Evolutionary conservation across 1,284 basidiomycete genomes (phyloP), one percentile per base, ranked within the genome.

Genomic region (Ceratobasidium sp.): DNA sequence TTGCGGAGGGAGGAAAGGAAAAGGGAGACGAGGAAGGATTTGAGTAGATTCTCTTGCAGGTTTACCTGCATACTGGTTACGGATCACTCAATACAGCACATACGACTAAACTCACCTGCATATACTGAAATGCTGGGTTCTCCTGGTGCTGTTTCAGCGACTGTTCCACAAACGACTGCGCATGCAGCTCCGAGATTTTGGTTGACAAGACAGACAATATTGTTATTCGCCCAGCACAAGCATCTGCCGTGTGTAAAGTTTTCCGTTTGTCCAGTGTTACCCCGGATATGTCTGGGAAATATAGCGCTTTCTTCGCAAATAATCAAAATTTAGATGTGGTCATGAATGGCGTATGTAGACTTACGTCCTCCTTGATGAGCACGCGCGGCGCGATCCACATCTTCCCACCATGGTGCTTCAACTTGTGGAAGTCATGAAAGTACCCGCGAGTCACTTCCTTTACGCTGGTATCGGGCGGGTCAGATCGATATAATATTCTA

Each of bases 341-440:
- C 6, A 32, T 30, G 41, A n/a, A 49, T 41, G 62, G 35, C n/a
- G 55, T 18, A 44, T 49, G 38, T 2, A 57, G 21, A 87, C 92
- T 78, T 78, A 96, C 95, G 77, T 96, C 93, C 82, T 95, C 92
- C 30, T 89, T 88, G 77, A 98, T 95, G 75, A 98, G 85, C 13
- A 94, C 93, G 28, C 86, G 88, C 0, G 96, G 96, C 14, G 94
- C 95, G 70, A 96, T 88, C 96, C 95, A 99, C 11, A 93, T 92
- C 84, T 99, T 99, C 23, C 97, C 97, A 8, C 95, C 96, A 77
- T 95, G 88, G 59, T 87, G 87, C 66, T 91, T 85, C 18, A 94
- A 91, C 77, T 90, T 89, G 78, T 95, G 94, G 73, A 93, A 86
- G 79, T 98, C 97, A 76, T 93, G 87, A 78, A 96, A 98, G 81